Base-by-base conservation (phyloP, 1,284 basidiomycete genomes). In the Hemileia vastatrix region DNA sequence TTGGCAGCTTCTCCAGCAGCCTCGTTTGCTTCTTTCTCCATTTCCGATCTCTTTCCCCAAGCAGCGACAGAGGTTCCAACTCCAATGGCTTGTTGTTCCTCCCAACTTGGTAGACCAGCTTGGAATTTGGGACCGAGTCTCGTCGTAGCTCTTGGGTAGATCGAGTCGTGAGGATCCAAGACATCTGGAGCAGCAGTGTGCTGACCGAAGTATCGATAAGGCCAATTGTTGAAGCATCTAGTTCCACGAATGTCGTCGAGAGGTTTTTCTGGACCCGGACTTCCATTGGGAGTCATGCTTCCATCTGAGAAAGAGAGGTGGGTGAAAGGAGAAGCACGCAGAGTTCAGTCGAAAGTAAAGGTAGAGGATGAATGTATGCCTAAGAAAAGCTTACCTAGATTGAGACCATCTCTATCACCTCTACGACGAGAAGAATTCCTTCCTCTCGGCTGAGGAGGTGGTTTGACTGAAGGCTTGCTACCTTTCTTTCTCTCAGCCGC, bases 221-320 rank as follows among this genome's bases (percentile, higher is more conserved):
- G 90, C 92, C 92, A 96, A 81, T 89, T 85, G 72, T 90, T 89
- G 76, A 86, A 93, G n/a, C n/a, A n/a, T n/a, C 77, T 89, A 83
- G 75, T 86, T 84, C 77, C n/a, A n/a, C n/a, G n/a, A n/a, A n/a
- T n/a, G n/a, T n/a, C n/a, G n/a, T 70, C 71, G 11, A 23, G 31
- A 40, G 36, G 15, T 40, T 15, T 9, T 40, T 40, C 36, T 40
- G 36, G 36, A 15, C 8, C 15, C 15, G 36, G 36, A 40, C 36
- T 40, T 9, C 36, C 36, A 40, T 40, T 40, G 11, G 36, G 36
- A 40, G 36, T 40, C 27, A 27, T 27, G 15, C 9, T 40, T 40
- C 36, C 36, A 40, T 40, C 36, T 40, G 36, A 40, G 15, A 40
- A 15, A 40, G 36, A 40, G 15, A 9, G 36, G 8, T 15, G 36